Evolutionary conservation across 441 rosid species (phyloP), one percentile per base, ranked within the genome.

Genomic region (Pelargonium australe): DNA sequence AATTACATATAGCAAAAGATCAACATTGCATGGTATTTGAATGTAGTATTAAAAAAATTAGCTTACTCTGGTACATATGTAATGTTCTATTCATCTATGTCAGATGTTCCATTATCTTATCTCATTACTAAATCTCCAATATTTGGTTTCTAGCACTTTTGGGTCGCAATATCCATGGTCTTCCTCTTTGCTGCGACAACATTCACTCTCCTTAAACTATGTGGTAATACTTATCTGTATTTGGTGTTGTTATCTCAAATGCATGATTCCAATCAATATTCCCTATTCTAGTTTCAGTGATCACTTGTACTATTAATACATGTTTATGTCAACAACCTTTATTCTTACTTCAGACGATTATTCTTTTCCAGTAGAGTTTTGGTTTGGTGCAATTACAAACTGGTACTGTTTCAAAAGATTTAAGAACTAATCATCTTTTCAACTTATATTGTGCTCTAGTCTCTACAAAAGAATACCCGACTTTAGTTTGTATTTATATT

Each of bases 131-230:
- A 79, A 63, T 73, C 45, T 19, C 19, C 57, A 3, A 20, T 76
- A 6, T 77, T 77, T 71, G 37, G 49, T 75, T 75, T 82, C 73
- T 78, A 87, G 92, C 92, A 87, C 68, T 87, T 87, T 17, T 85
- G 88, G 92, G 85, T 87, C 64, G 84, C 88, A n/a, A 87, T 85
- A 82, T 84, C 92, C 41, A 84, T 81, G 88, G 87, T 87, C 72
- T 87, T 87, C 87, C 77, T 85, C 80, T 81, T 85, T 66, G 92
- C 88, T 19, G 92, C 89, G 4, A 81, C 92, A 49, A 73, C 86
- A 60, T 85, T 87, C 80, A 87, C 89, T 31, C 86, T 85, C 69
- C 83, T 87, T 63, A 87, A 87, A 78, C 73, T 87, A 73, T 87
- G 85, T 47, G 89, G 92, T 87, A 81, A 77, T 28, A 41, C 4